phyloP scores from a whole-genome alignment of 352 stramenopile species.

The Peronosclerospora sorghi region DNA sequence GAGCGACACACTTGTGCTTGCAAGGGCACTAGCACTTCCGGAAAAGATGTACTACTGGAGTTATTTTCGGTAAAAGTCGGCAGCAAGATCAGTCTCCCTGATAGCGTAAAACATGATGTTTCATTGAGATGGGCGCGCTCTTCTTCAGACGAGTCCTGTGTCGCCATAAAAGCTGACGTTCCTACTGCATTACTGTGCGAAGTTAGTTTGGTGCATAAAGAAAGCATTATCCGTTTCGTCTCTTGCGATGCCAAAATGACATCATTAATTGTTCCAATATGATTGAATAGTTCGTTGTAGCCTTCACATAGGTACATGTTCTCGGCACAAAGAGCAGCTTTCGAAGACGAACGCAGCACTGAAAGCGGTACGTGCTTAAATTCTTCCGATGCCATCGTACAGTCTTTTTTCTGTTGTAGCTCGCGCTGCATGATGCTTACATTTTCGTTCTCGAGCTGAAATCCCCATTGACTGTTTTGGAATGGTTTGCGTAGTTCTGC shows the following conservation, averaged over 20 bases:
- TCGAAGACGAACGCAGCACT: constrained; percentile 56
- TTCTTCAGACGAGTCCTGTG: constrained; percentile 73
- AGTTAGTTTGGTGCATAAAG: constrained; percentile 53
- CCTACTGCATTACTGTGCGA: constrained; percentile 14
- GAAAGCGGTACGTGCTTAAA: constrained; percentile 71
- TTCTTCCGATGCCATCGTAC: constrained; percentile 27
- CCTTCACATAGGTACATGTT: constrained; percentile 77
- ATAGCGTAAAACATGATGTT: constrained; percentile 70
- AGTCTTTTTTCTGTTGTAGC: constrained; percentile 22
- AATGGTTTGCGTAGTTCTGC: constrained; percentile 77
- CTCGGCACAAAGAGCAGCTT: constrained; percentile 52
- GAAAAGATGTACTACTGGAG: constrained; percentile 19
- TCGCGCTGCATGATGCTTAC: constrained; percentile 41
- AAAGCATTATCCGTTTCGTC: constrained; percentile 63
- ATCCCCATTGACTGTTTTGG: constrained; percentile 58
- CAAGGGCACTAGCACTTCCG: constrained; percentile 65
- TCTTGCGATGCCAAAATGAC: constrained; percentile 54
- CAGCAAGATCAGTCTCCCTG: constrained; percentile 51
- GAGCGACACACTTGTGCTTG: constrained; percentile 79
- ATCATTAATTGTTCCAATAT: constrained; percentile 59
- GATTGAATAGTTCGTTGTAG: constrained; percentile 87
- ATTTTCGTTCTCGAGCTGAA: constrained; percentile 86
- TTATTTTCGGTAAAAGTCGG: constrained; percentile 24
- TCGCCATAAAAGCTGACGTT: constrained; percentile 11
- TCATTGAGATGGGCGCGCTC: constrained; percentile 73